A percentile compares a stretch with the other conserved stretches of the same genome.
Evolutionary conservation across 192 early-diverging fungal species (phyloP).

Genomic region (Blastocladiella britannica): DNA sequence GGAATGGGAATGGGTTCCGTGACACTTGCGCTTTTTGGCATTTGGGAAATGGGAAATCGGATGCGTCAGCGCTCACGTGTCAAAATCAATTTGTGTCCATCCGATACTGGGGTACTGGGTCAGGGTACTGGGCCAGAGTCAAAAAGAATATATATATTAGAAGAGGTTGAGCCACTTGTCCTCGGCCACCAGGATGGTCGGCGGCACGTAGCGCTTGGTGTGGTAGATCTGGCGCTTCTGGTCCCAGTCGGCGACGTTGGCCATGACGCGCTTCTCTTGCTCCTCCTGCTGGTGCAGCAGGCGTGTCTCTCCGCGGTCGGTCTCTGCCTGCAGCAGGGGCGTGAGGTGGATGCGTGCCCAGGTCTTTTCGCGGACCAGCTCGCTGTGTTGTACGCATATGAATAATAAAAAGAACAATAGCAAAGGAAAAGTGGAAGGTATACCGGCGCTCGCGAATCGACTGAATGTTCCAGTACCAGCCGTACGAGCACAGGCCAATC

Average conservation of each 20-base stretch:
- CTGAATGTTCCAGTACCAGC: constrained; percentile 45
- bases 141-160: too few species aligned
- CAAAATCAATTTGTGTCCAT: too few species aligned
- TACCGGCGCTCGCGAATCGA: constrained; percentile 14
- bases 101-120: too few species aligned
- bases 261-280: constrained; percentile 40
- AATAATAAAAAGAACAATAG: constrained; percentile 1
- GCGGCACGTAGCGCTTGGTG: constrained; percentile 56
- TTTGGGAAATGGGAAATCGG: too few species aligned
- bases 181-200: constrained; percentile 45
- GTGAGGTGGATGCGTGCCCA: constrained; percentile 85
- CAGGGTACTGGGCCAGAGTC: too few species aligned
- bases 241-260: constrained; percentile 55
- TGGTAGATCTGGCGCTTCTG: constrained; percentile 74
- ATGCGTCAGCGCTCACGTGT: too few species aligned
- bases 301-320: constrained; percentile 73
- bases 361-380: constrained; percentile 73
- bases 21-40: too few species aligned
- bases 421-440: background rate
- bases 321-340: constrained; percentile 79
- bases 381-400: constrained; percentile 21
- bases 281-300: constrained; percentile 55
- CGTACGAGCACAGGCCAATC: constrained; percentile 55
- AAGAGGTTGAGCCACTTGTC: constrained; percentile 8
- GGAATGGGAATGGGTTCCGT: too few species aligned